These are phyloP conservation scores for Arabidopsis lyrata DNA, from an alignment of 441 rosid species.

Conservation along the genomic window DNA sequence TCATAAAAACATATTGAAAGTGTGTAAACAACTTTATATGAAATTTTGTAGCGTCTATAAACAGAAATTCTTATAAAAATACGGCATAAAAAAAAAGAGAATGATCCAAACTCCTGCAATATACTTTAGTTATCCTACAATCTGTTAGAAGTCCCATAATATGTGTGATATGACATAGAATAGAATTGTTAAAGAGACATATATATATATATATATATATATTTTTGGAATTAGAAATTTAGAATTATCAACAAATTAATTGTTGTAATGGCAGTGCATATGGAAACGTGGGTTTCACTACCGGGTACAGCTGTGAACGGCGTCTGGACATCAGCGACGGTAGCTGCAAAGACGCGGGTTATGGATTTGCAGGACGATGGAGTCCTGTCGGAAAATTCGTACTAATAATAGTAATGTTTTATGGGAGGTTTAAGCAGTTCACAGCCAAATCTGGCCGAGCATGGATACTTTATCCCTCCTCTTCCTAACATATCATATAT, in stretches of 20 bases:
- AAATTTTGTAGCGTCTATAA: too few species aligned
- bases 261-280: slow-evolving; percentile 55
- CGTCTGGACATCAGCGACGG: slow-evolving; percentile 28
- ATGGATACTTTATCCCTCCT: slow-evolving; percentile 54
- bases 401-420: slow-evolving; percentile 63
- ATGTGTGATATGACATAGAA: too few species aligned
- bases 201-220: too few species aligned
- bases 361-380: slow-evolving; percentile 67
- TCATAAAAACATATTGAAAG: too few species aligned
- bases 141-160: too few species aligned
- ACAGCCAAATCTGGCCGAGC: slow-evolving; percentile 56
- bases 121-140: too few species aligned
- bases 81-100: too few species aligned
- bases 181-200: too few species aligned
- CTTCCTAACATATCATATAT: slow-evolving; percentile 8
- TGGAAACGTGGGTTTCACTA: slow-evolving; percentile 74
- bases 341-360: slow-evolving; percentile 51
- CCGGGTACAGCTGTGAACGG: slow-evolving; percentile 64
- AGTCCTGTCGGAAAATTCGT: slow-evolving; percentile 56
- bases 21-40: too few species aligned
- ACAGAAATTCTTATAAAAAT: too few species aligned
- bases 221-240: too few species aligned
- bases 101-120: too few species aligned
- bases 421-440: slow-evolving; percentile 69
- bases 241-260: not conserved